Conservation (phyloP, 1,139 yeast genomes). For the Kurtzmaniella natalensis region DNA sequence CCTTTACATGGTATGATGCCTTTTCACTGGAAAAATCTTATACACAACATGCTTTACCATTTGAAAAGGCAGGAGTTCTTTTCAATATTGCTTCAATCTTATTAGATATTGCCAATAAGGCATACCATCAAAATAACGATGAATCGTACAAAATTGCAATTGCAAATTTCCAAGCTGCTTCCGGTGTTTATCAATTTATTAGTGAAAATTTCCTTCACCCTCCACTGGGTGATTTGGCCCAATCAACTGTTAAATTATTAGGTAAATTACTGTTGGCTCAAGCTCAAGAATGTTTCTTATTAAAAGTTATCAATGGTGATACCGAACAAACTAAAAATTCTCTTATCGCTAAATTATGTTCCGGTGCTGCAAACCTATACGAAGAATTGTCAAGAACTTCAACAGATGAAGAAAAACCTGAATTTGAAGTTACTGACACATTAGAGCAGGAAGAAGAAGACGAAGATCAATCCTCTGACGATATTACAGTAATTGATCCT, state of each 20-base stretch:
- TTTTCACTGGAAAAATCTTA: conserved; percentile 40
- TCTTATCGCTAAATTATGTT: conserved; percentile 67
- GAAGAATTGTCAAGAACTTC: conserved; percentile 39
- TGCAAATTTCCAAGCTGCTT: conserved; percentile 65
- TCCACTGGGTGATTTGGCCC: conserved; percentile 74
- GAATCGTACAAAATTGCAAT: conserved; percentile 56
- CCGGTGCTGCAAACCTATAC: conserved; percentile 55
- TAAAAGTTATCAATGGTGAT: conserved; percentile 54
- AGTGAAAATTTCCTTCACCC: conserved; percentile 86
- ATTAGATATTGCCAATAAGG: conserved; percentile 47
- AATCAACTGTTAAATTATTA: conserved; percentile 65
- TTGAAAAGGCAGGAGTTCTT: conserved; percentile 82
- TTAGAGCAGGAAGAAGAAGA: conserved; percentile 12
- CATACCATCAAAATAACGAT: conserved; percentile 37
- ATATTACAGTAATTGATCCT: conserved; percentile 42
- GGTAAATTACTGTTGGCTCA: conserved; percentile 72
- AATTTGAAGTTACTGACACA: conserved; percentile 15
- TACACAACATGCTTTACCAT: conserved; percentile 59
- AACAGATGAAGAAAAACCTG: conserved; percentile 26
- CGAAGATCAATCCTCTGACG: conserved; percentile 25
- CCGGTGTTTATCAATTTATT: conserved; percentile 71
- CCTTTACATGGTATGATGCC: conserved; percentile 82
- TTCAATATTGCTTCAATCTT: conserved; percentile 54
- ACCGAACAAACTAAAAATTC: conserved; percentile 53
- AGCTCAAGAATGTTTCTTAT: conserved; percentile 78